Evolutionary conservation across 257 asterid species (phyloP).

Genomic region (Schizonepeta tenuifolia): DNA sequence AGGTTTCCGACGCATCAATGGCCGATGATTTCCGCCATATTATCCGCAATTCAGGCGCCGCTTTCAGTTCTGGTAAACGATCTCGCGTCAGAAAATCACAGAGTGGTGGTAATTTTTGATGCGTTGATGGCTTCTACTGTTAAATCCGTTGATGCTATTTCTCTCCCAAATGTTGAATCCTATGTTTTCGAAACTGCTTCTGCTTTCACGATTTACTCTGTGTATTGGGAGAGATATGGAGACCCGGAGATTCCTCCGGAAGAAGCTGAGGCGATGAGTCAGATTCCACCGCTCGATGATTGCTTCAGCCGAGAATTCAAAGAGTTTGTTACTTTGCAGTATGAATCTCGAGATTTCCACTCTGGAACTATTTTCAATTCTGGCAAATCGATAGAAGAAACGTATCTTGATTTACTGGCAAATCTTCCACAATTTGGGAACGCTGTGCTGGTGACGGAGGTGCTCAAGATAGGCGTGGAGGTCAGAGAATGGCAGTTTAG

Average conservation of each 20-base stretch:
- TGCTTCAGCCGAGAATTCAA: conserved; percentile 31
- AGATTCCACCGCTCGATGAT: conserved; percentile 33
- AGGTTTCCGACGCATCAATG: conserved; percentile 54
- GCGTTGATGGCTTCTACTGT: conserved; percentile 42
- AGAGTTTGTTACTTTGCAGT: background rate
- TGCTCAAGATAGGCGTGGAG: background rate
- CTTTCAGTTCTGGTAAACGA: conserved; percentile 10
- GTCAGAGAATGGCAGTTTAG: conserved; percentile 8
- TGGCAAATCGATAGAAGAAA: conserved; percentile 40
- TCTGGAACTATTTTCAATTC: conserved; percentile 45
- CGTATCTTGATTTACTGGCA: background rate
- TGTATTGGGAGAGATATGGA: conserved; percentile 33
- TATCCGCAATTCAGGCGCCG: conserved; percentile 39
- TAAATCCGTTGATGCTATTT: conserved; percentile 41
- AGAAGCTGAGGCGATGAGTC: background rate
- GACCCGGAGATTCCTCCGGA: conserved; percentile 28
- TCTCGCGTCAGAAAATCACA: background rate
- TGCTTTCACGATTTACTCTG: conserved; percentile 31
- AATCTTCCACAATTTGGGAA: conserved; percentile 13
- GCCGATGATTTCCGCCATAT: conserved; percentile 17
- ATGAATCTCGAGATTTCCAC: background rate
- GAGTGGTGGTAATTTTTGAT: conserved; percentile 49
- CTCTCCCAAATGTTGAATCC: conserved; percentile 42
- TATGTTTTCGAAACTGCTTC: conserved; percentile 41
- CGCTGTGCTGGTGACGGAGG: background rate